Evolutionary conservation across 257 asterid species (phyloP).

Genomic region (Solanum appendiculatum): DNA sequence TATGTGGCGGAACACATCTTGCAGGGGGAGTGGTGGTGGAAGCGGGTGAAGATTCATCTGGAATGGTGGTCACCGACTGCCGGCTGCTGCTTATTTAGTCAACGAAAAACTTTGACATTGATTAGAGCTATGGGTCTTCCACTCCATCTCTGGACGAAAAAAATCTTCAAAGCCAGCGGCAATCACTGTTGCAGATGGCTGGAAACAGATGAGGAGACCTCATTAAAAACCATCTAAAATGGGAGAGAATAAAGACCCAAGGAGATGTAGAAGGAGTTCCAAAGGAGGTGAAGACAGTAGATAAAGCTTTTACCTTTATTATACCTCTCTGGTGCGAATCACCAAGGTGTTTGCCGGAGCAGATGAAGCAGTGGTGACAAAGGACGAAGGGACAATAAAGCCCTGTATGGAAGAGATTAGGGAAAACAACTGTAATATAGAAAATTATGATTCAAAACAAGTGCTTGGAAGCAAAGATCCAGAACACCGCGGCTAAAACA

Average conservation of each 20-base stretch:
- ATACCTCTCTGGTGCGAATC: background rate
- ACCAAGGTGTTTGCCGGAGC: background rate
- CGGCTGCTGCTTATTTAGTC: background rate
- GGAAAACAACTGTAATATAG: background rate
- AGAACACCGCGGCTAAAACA: background rate
- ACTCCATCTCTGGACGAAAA: background rate
- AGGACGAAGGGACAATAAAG: background rate
- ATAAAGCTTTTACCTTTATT: background rate
- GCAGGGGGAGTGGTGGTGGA: background rate
- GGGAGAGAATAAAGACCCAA: background rate
- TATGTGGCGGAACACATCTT: background rate
- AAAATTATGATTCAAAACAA: background rate
- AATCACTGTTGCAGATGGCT: background rate
- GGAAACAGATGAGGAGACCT: background rate
- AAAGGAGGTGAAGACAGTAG: background rate
- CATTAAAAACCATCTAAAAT: background rate
- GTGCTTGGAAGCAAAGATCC: background rate
- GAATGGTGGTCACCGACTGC: background rate
- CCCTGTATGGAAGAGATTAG: background rate
- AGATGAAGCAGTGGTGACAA: background rate
- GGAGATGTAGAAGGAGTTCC: background rate
- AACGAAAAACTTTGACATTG: background rate
- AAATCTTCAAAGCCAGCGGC: background rate
- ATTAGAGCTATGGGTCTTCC: background rate
- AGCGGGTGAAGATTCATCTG: background rate